Percentiles rank a stretch among this genome's conserved stretches.
These are phyloP conservation scores for Tolypocladium ovalisporum DNA, from an alignment of 2,329 filamentous ascomycete species.

Conservation along the genomic window DNA sequence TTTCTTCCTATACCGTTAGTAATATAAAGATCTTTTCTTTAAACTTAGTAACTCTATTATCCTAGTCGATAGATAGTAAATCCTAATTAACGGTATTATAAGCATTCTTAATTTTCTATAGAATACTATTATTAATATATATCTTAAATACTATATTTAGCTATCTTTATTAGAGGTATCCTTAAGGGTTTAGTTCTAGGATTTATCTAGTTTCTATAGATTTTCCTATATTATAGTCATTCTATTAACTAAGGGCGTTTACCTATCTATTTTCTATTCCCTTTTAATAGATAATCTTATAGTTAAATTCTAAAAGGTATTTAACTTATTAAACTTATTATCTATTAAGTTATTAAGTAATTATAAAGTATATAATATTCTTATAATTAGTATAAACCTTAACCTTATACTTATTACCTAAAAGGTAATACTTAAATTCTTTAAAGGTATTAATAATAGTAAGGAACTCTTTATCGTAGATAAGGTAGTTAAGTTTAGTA, in stretches of 20 bases:
- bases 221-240: background rate
- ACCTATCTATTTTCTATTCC: background rate
- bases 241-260: background rate
- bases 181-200: background rate
- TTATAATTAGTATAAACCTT: constrained; percentile 12
- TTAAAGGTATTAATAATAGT: constrained; percentile 13
- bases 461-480: constrained; percentile 12
- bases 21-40: background rate
- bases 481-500: constrained; percentile 11
- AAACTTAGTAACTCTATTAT: background rate
- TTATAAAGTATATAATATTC: constrained; percentile 9
- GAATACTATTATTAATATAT: background rate
- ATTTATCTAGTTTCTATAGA: background rate
- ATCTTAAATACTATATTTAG: background rate
- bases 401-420: constrained; percentile 5
- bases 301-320: constrained; percentile 1
- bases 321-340: background rate
- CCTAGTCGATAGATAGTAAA: no score
- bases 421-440: constrained; percentile 11
- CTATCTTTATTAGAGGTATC: background rate
- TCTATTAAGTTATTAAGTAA: constrained; percentile 6
- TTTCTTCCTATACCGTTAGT: no score
- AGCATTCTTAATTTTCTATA: background rate
- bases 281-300: constrained; percentile 10
- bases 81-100: background rate